Percentiles rank a stretch among this genome's conserved stretches.
Conservation (phyloP, 306 rosid species). For the Oemleria cerasiformis region DNA sequence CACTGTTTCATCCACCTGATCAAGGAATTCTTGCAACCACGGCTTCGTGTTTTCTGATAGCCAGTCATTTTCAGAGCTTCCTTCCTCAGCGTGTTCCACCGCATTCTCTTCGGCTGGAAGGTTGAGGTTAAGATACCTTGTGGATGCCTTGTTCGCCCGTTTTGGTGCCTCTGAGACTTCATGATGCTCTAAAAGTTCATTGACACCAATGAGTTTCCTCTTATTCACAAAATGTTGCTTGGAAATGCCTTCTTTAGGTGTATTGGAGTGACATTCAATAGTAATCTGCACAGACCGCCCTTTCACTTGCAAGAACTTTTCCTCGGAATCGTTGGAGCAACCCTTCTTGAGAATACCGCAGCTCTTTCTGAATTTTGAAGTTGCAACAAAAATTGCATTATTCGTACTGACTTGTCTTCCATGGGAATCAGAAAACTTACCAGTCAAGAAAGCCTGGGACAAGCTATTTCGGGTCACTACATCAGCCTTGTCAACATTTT, state of each 20-base stretch:
- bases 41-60: slow-evolving; percentile 39
- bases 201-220: slow-evolving; percentile 56
- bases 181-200: slow-evolving; percentile 40
- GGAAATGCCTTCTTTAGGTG: slow-evolving; percentile 30
- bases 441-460: slow-evolving; percentile 68
- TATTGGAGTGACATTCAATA: slow-evolving; percentile 37
- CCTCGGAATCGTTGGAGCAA: slow-evolving; percentile 58
- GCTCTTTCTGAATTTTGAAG: slow-evolving; percentile 38
- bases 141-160: slow-evolving; percentile 61
- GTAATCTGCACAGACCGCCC: slow-evolving; percentile 50
- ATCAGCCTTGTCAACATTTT: slow-evolving; percentile 81
- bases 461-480: slow-evolving; percentile 53
- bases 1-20: slow-evolving; percentile 56
- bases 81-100: slow-evolving; percentile 30
- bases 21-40: slow-evolving; percentile 66
- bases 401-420: slow-evolving; percentile 81
- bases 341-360: slow-evolving; percentile 23
- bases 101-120: slow-evolving; percentile 75
- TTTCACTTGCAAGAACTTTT: slow-evolving; percentile 48
- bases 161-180: slow-evolving; percentile 47
- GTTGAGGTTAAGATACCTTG: slow-evolving; percentile 69
- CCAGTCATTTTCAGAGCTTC: slow-evolving; percentile 38
- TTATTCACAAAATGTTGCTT: slow-evolving; percentile 50
- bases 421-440: slow-evolving; percentile 68
- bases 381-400: slow-evolving; percentile 55